Evolutionary conservation across 192 early-diverging fungal species (phyloP), one percentile per base, ranked within the genome.

Genomic region (Geosiphon pyriformis): DNA sequence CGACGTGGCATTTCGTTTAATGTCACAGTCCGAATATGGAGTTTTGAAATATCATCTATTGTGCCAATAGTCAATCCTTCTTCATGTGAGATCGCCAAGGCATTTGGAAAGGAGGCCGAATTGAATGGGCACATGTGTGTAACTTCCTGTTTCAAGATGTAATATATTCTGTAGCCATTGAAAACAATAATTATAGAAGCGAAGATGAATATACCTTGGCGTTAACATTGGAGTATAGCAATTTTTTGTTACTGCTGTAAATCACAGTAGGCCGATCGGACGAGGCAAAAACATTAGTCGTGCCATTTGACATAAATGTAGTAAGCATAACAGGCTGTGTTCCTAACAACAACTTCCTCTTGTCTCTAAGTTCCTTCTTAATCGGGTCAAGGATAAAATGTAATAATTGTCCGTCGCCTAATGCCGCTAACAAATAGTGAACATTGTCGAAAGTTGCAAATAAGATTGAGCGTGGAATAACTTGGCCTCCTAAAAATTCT

Each of bases 151-250:
- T 70, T 42, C 22, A 54, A 35, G 53, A 55, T 27, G 32, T 35
- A 22, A 47, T 18, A 62, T 22, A 42, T 15, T 23, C 56, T 37
- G 11, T 15, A 27, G 27, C 17, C 2, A 59, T 27, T 70, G 34
- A 11, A 26, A 61, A 59, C 34, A 23, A 68, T 2, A 2, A 67
- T 32, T 2, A 49, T 33, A 70, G 31, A 4, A 4, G 35, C 20
- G 66, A 17, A 22, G 60, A 50, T 3, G 6, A 31, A 25, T 23
- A 51, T 55, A 89, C 87, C 78, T 86, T 87, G 3, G 87, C 67
- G 69, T 97, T 95, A 37, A 98, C 87, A 53, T 85, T 89, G 2
- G 92, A 92, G 66, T 87, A 97, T 34, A 90, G 52, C 7, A 98
- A 77, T 70, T 90, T 90, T 17, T 80, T 73, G 60, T 83, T 79